Percentiles rank a stretch among this genome's conserved stretches.
Conservation (phyloP, 2,329 filamentous ascomycete genomes). For the Dothistroma septosporum region DNA sequence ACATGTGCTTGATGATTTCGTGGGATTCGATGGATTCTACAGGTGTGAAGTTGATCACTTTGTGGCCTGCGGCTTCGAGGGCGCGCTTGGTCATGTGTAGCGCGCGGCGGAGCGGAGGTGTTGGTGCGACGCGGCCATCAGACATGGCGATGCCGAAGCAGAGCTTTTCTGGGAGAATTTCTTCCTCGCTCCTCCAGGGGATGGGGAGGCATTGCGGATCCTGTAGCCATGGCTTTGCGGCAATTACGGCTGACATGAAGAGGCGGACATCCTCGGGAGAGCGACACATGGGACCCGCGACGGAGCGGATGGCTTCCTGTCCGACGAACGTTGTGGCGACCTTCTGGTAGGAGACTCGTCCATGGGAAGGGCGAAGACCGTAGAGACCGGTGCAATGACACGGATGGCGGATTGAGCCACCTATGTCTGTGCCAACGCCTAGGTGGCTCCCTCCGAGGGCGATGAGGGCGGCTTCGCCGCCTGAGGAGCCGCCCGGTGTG, state of each 20-base stretch:
- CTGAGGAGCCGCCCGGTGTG: slow-evolving; percentile 61
- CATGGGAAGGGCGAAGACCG: slow-evolving; percentile 35
- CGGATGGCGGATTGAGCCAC: slow-evolving; percentile 68
- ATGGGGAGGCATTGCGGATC: slow-evolving; percentile 13
- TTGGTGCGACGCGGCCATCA: slow-evolving; percentile 8
- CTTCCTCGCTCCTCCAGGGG: slow-evolving; percentile 10
- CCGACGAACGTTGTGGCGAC: slow-evolving; percentile 40
- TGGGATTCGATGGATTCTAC: slow-evolving; percentile 13
- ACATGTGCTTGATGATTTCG: slow-evolving; percentile 14
- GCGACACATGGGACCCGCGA: slow-evolving; percentile 14
- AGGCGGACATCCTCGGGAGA: slow-evolving; percentile 10
- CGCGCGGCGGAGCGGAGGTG: slow-evolving; percentile 11
- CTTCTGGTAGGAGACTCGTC: slow-evolving; percentile 41
- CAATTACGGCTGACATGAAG: slow-evolving; percentile 11
- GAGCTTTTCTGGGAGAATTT: slow-evolving; percentile 9
- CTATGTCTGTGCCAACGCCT: slow-evolving; percentile 62
- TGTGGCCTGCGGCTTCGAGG: slow-evolving; percentile 13
- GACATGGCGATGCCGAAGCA: slow-evolving; percentile 13
- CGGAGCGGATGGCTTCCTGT: slow-evolving; percentile 35
- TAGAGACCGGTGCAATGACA: slow-evolving; percentile 62
- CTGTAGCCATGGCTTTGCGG: slow-evolving; percentile 9
- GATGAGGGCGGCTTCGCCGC: slow-evolving; percentile 60
- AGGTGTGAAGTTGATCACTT: slow-evolving; percentile 14
- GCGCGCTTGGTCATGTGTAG: slow-evolving; percentile 9
- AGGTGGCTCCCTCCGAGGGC: slow-evolving; percentile 56